phyloP scores from a whole-genome alignment of 495 filamentous ascomycete species.

The Chaetomidium leptoderma region DNA sequence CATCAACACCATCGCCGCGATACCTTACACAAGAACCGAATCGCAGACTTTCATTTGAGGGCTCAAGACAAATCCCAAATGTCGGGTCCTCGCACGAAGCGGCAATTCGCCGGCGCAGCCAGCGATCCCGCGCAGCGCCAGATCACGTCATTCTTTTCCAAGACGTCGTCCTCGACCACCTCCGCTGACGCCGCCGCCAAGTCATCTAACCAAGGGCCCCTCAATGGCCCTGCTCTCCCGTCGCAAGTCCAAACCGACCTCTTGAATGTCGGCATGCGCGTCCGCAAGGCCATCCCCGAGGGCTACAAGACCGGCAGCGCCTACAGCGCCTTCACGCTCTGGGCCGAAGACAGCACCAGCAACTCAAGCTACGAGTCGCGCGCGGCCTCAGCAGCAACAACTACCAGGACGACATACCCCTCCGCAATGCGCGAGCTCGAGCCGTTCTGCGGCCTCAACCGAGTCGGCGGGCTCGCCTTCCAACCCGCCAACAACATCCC shows the following conservation, averaged over 20 bases:
- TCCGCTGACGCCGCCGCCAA: conserved; percentile 5
- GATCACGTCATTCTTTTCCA: conserved; percentile 48
- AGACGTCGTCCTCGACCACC: conserved; percentile 14
- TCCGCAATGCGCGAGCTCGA: conserved; percentile 51
- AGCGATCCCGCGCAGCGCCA: conserved; percentile 47
- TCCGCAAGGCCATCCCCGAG: conserved; percentile 85
- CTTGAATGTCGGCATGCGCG: conserved; percentile 83
- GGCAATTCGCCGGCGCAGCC: conserved; percentile 49
- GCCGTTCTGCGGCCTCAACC: conserved; percentile 73
- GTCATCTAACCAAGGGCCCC: conserved; percentile 21
- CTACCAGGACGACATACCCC: conserved; percentile 17
- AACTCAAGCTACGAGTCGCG: not conserved
- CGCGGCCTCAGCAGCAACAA: conserved; percentile 2
- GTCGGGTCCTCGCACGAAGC: conserved; percentile 45
- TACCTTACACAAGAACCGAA: no score
- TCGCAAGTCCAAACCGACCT: conserved; percentile 68
- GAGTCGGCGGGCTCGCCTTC: conserved; percentile 53
- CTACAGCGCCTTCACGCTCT: conserved; percentile 44
- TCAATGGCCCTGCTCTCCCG: conserved; percentile 53
- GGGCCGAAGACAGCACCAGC: conserved; percentile 32
- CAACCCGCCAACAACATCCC: conserved; percentile 32
- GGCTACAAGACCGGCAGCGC: conserved; percentile 75
- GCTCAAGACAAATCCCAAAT: no score
- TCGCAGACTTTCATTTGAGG: no score
- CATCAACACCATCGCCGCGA: not conserved